Conservation (phyloP, 1,284 basidiomycete species). For the Cutaneotrichosporon dermatis region DNA sequence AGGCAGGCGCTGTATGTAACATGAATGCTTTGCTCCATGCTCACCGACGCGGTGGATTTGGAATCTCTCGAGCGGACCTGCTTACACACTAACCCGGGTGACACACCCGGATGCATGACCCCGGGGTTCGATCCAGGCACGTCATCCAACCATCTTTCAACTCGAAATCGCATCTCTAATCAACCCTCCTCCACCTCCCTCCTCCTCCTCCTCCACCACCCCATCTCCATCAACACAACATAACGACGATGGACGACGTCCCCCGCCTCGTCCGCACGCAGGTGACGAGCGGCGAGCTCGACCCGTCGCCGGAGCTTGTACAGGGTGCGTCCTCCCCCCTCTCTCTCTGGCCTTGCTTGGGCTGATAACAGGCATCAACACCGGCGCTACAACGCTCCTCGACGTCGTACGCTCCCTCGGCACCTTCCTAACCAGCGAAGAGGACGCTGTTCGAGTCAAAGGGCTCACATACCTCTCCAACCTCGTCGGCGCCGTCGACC, state of each 20-base stretch:
- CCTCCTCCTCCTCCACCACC: not conserved
- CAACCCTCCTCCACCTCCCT: no score
- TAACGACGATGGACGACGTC: conserved; percentile 35
- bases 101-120: no score
- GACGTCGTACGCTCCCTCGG: conserved; percentile 82
- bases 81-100: no score
- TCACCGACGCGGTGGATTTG: no score
- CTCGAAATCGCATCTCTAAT: no score
- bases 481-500: conserved; percentile 61
- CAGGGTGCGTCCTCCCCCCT: conserved; percentile 24
- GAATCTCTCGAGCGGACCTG: no score
- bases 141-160: no score
- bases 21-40: no score
- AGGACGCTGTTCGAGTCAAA: conserved; percentile 70
- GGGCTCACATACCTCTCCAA: conserved; percentile 50
- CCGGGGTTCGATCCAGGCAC: no score
- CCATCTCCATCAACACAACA: not conserved
- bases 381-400: conserved; percentile 61
- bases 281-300: conserved; percentile 40
- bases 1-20: no score
- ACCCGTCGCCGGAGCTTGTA: conserved; percentile 37
- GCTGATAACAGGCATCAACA: conserved; percentile 59
- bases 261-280: conserved; percentile 41
- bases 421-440: conserved; percentile 79
- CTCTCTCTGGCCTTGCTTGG: no score